Percentiles rank a stretch among this genome's conserved stretches.
These are phyloP conservation scores for Ustilago curta DNA, from an alignment of 1,284 basidiomycete genomes.

Conservation along the genomic window DNA sequence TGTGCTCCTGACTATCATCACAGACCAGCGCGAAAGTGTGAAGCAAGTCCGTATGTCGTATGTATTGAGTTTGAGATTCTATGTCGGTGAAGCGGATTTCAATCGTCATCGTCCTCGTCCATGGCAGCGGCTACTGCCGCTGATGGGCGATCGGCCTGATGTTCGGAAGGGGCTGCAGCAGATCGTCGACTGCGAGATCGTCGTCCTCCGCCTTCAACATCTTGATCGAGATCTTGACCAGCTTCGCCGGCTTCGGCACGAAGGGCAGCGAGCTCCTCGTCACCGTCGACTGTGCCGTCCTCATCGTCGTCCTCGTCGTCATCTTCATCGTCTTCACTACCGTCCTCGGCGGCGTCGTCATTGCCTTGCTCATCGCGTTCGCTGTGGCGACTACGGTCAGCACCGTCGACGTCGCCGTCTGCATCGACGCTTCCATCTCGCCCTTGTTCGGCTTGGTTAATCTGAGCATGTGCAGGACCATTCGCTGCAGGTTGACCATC, in stretches of 20 bases:
- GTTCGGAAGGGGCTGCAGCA: conserved; percentile 7
- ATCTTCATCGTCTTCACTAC: conserved; percentile 26
- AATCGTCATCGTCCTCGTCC: conserved; percentile 34
- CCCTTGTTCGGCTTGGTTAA: conserved; percentile 4
- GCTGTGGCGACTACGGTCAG: conserved; percentile 7
- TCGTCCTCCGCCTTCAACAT: conserved; percentile 21
- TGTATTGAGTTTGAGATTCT: conserved; percentile 5
- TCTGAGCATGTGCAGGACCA: conserved; percentile 15
- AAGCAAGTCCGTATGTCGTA: background rate
- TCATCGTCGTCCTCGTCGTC: conserved; percentile 52
- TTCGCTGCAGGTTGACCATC: conserved; percentile 1
- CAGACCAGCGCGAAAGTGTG: background rate
- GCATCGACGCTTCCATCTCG: conserved; percentile 8
- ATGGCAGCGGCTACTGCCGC: conserved; percentile 20
- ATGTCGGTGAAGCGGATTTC: background rate
- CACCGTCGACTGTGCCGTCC: conserved; percentile 53
- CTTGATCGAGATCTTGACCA: conserved; percentile 45
- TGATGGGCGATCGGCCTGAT: background rate
- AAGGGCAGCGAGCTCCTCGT: conserved; percentile 63
- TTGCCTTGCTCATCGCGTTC: conserved; percentile 20
- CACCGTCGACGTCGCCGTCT: conserved; percentile 22
- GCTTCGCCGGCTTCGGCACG: conserved; percentile 49
- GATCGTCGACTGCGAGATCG: conserved; percentile 32
- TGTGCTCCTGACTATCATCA: background rate
- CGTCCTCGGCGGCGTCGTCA: conserved; percentile 41